These are phyloP conservation scores for Magnolia kwangsiensis DNA, from an alignment of 164 flowering plant genomes.

Conservation along the genomic window DNA sequence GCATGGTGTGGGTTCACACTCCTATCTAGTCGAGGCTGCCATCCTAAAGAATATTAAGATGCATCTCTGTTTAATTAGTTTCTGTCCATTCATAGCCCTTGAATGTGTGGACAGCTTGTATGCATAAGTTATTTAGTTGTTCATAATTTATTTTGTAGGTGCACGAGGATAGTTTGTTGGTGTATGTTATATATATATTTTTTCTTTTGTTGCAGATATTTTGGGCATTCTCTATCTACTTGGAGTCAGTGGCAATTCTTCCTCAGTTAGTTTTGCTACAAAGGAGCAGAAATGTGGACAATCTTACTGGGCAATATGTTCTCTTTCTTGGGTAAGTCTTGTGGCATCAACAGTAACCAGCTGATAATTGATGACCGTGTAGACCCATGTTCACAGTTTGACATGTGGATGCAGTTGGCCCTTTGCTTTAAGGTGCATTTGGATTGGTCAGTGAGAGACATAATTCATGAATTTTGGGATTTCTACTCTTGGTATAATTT, in stretches of 20 bases:
- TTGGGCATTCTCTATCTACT: conserved; percentile 93
- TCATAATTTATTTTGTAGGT: not conserved
- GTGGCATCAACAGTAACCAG: not conserved
- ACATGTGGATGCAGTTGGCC: not conserved
- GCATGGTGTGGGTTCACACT: not conserved
- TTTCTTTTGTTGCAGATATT: conserved; percentile 43
- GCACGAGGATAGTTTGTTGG: not conserved
- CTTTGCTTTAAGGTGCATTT: not conserved
- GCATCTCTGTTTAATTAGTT: not conserved
- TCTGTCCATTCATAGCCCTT: not conserved
- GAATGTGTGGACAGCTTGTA: not conserved
- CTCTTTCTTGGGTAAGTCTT: conserved; percentile 75
- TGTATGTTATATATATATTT: not conserved
- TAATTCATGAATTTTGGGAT: not conserved
- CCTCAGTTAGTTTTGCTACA: conserved; percentile 89
- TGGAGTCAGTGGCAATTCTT: conserved; percentile 93
- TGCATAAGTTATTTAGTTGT: not conserved
- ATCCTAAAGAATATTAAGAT: not conserved
- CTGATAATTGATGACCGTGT: not conserved
- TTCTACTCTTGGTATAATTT: not conserved
- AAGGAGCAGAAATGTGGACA: conserved; percentile 88
- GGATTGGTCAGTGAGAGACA: not conserved
- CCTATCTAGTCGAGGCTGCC: not conserved
- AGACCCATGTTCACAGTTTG: not conserved
- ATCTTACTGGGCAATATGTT: conserved; percentile 84